These are phyloP conservation scores for Metarhizium robertsii DNA, from an alignment of 2,329 filamentous ascomycete species.

Conservation along the genomic window DNA sequence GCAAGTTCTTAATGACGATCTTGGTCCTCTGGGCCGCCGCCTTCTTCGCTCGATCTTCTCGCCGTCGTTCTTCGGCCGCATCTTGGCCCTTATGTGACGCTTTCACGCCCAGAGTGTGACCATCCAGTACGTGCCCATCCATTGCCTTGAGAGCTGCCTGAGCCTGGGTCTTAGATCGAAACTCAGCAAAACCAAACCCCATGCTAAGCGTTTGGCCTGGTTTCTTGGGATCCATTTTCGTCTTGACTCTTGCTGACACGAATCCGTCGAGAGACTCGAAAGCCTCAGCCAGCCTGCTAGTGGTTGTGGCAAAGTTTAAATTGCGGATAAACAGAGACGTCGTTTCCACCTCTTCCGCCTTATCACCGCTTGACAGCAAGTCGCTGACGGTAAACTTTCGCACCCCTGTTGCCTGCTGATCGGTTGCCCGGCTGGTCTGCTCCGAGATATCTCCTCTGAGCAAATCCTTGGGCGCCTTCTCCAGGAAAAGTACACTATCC, in stretches of 20 bases:
- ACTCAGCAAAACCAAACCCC: constrained; percentile 95
- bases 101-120: constrained; percentile 76
- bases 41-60: constrained; percentile 77
- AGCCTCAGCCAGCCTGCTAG: constrained; percentile 61
- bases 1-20: constrained; percentile 96
- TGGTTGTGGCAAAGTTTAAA: constrained; percentile 84
- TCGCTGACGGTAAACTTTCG: constrained; percentile 61
- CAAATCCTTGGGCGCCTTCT: constrained; percentile 82
- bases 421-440: constrained; percentile 21
- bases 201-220: constrained; percentile 84
- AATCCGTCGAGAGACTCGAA: constrained; percentile 83
- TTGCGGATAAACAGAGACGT: constrained; percentile 91
- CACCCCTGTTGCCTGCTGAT: constrained; percentile 29
- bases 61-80: constrained; percentile 76
- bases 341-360: constrained; percentile 47
- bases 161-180: constrained; percentile 67
- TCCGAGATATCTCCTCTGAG: constrained; percentile 37
- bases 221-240: constrained; percentile 85
- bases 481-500: constrained; percentile 83
- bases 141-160: constrained; percentile 74
- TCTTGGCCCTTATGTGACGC: constrained; percentile 81
- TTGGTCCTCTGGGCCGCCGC: constrained; percentile 70
- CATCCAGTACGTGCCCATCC: constrained; percentile 81
- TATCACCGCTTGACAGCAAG: constrained; percentile 50
- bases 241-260: constrained; percentile 82